These are phyloP conservation scores for Corchorus capsularis DNA, from an alignment of 345 rosid species.

Conservation along the genomic window DNA sequence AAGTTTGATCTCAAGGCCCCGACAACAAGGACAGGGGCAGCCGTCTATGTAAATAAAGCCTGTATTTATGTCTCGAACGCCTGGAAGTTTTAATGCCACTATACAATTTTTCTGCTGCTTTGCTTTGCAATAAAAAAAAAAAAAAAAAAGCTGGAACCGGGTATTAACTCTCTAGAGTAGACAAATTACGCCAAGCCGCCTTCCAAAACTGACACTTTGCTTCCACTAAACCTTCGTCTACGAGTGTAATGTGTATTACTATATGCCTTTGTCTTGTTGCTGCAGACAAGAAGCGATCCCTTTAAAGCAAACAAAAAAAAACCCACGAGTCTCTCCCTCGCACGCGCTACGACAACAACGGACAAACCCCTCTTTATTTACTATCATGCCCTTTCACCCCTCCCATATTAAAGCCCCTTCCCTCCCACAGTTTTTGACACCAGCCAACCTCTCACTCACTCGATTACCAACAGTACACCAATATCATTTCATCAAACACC, in stretches of 20 bases:
- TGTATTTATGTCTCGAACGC: conserved; percentile 13
- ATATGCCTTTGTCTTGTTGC: conserved; percentile 6
- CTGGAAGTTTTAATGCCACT: neutral
- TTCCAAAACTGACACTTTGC: conserved; percentile 32
- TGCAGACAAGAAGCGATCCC: conserved; percentile 40
- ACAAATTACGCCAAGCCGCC: conserved; percentile 25
- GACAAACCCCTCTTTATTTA: conserved; percentile 34
- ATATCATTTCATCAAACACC: neutral
- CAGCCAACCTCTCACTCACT: no score
- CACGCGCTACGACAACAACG: conserved; percentile 53
- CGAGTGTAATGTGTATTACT: neutral
- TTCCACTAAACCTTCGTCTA: neutral
- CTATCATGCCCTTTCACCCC: conserved; percentile 8
- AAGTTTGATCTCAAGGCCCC: conserved; percentile 13
- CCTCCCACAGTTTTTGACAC: neutral
- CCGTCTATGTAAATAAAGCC: conserved; percentile 19
- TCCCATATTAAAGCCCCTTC: neutral
- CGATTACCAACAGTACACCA: neutral
- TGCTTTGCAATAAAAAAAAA: neutral
- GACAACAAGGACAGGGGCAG: conserved; percentile 36
- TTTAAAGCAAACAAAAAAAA: conserved; percentile 25
- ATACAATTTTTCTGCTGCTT: neutral
- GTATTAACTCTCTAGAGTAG: conserved; percentile 7
- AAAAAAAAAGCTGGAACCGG: neutral
- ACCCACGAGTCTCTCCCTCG: conserved; percentile 23